Conservation (phyloP, 2,329 filamentous ascomycete genomes). For the Paramyrothecium sp. region DNA sequence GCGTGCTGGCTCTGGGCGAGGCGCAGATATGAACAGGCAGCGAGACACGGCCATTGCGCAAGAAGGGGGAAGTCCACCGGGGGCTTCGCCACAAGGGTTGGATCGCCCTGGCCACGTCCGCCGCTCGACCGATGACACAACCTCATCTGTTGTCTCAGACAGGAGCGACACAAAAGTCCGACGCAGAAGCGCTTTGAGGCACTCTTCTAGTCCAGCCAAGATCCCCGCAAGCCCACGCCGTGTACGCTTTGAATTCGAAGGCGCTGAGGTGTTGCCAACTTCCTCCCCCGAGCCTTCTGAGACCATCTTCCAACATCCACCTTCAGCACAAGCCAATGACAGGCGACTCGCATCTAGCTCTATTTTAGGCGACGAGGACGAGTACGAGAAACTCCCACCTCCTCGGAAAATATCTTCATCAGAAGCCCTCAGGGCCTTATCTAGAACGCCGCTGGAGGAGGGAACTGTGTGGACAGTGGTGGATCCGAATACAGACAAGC, state of each 20-base stretch:
- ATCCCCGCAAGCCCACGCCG: slow-evolving; percentile 54
- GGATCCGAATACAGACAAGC: slow-evolving; percentile 29
- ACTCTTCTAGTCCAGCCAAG: slow-evolving; percentile 51
- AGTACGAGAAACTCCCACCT: slow-evolving; percentile 36
- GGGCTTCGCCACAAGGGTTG: slow-evolving; percentile 15
- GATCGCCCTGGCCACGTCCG: slow-evolving; percentile 34
- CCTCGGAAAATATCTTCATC: slow-evolving; percentile 57
- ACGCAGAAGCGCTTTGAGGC: slow-evolving; percentile 56
- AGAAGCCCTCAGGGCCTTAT: slow-evolving; percentile 51
- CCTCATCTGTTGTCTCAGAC: slow-evolving; percentile 52
- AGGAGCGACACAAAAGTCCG: slow-evolving; percentile 43
- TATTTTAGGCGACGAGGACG: slow-evolving; percentile 34
- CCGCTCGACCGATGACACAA: slow-evolving; percentile 43
- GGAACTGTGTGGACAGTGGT: slow-evolving; percentile 51
- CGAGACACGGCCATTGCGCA: slow-evolving; percentile 10
- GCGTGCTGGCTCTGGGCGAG: slow-evolving; percentile 17
- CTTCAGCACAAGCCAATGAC: slow-evolving; percentile 19
- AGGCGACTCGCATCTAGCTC: slow-evolving; percentile 25
- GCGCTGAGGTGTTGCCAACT: slow-evolving; percentile 59
- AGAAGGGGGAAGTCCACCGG: slow-evolving; percentile 8
- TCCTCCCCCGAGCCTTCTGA: slow-evolving; percentile 47
- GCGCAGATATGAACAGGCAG: slow-evolving; percentile 18
- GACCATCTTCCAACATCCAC: slow-evolving; percentile 23
- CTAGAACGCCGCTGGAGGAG: slow-evolving; percentile 49
- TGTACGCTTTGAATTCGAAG: slow-evolving; percentile 62